Evolutionary conservation across 1,284 basidiomycete genomes (phyloP).

Genomic region (Lentinula novae-zelandiae): DNA sequence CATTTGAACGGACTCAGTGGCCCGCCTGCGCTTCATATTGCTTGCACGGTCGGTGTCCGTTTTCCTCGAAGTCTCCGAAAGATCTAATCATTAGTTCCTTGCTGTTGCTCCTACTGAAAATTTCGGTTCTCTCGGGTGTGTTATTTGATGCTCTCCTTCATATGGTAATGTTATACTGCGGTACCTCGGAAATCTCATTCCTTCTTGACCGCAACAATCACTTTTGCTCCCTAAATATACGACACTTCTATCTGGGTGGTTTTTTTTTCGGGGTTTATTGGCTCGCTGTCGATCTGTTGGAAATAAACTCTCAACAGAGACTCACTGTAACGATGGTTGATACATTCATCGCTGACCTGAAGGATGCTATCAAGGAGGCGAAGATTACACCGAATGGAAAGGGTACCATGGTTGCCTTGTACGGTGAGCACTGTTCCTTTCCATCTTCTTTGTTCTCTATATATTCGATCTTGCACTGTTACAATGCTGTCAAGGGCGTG

Average conservation of each 20-base stretch:
- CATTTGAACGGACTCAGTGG: slow-evolving; percentile 84
- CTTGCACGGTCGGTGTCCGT: slow-evolving; percentile 77
- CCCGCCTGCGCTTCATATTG: slow-evolving; percentile 89
- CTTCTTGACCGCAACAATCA: background rate
- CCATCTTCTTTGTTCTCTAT: background rate
- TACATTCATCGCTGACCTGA: slow-evolving; percentile 79
- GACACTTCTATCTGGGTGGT: background rate
- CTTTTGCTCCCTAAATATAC: background rate
- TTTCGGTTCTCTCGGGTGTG: background rate
- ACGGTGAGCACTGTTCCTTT: slow-evolving; percentile 58
- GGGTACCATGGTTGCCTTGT: slow-evolving; percentile 84
- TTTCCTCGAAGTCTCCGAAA: background rate
- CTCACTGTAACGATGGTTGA: slow-evolving; percentile 78
- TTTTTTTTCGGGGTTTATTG: background rate
- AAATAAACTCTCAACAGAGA: slow-evolving; percentile 38
- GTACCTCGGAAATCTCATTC: background rate
- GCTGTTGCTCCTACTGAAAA: background rate
- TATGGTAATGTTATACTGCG: background rate
- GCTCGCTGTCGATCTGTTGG: background rate
- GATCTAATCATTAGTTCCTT: background rate
- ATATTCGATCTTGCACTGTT: no score
- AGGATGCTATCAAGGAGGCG: slow-evolving; percentile 67
- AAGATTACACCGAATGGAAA: slow-evolving; percentile 52
- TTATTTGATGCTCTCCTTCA: background rate
- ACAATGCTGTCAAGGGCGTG: no score